Conservation (phyloP, 1,284 basidiomycete genomes). For the Meripilus lineatus region DNA sequence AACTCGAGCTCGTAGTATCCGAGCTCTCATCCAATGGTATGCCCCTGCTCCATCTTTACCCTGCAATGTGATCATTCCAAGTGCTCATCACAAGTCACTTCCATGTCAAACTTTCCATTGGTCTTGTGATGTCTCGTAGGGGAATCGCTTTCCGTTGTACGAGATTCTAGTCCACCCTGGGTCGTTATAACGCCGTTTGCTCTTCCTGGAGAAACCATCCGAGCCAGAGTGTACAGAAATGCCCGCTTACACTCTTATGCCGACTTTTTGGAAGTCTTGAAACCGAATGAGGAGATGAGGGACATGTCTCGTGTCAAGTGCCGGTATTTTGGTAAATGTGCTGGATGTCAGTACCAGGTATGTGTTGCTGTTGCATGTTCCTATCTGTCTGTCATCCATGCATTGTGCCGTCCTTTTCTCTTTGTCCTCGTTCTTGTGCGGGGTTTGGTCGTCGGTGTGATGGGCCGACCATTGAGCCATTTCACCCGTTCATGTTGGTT, state of each 20-base stretch:
- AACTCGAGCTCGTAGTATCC: slow-evolving; percentile 64
- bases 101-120: slow-evolving; percentile 3
- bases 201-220: slow-evolving; percentile 77
- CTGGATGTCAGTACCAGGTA: slow-evolving; percentile 76
- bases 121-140: slow-evolving; percentile 40
- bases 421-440: not conserved
- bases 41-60: slow-evolving; percentile 18
- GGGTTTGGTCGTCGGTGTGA: no score
- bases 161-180: slow-evolving; percentile 56
- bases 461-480: no score
- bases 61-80: not conserved
- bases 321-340: slow-evolving; percentile 84
- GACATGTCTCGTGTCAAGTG: slow-evolving; percentile 67
- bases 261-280: slow-evolving; percentile 68
- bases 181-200: slow-evolving; percentile 79
- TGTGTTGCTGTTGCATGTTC: slow-evolving; percentile 9
- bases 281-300: slow-evolving; percentile 60
- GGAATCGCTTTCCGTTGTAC: slow-evolving; percentile 61
- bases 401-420: not conserved
- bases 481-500: no score
- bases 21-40: slow-evolving; percentile 62
- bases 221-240: slow-evolving; percentile 64
- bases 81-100: not conserved
- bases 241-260: slow-evolving; percentile 69
- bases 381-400: not conserved